Percentiles rank a stretch among this genome's conserved stretches.
Evolutionary conservation across 2,329 filamentous ascomycete species (phyloP).

Genomic region (Ascochyta fabae): DNA sequence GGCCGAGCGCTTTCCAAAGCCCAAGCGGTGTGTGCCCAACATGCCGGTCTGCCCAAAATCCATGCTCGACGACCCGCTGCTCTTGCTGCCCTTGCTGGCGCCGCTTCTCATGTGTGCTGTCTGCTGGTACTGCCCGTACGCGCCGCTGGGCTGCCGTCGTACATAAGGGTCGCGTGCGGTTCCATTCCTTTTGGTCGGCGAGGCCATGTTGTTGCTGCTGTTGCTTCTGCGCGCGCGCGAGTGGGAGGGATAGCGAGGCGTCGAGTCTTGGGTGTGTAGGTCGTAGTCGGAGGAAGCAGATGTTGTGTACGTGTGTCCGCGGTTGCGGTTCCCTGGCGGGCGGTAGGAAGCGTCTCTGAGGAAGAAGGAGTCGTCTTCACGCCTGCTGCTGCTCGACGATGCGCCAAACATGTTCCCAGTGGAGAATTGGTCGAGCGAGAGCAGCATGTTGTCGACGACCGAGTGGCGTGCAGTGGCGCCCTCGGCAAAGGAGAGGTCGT

Average conservation of each 20-base stretch:
- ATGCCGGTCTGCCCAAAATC: slow-evolving; percentile 68
- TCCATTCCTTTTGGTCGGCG: slow-evolving; percentile 35
- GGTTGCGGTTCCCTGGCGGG: slow-evolving; percentile 52
- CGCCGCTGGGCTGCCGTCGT: slow-evolving; percentile 31
- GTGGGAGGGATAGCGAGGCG: slow-evolving; percentile 51
- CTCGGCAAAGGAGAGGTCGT: slow-evolving; percentile 83
- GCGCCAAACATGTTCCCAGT: slow-evolving; percentile 27
- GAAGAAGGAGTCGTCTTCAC: slow-evolving; percentile 47
- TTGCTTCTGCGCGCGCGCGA: slow-evolving; percentile 73
- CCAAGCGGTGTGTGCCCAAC: slow-evolving; percentile 64
- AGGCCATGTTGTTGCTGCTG: slow-evolving; percentile 73
- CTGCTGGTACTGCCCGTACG: slow-evolving; percentile 38
- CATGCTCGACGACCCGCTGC: slow-evolving; percentile 69
- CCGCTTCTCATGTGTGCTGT: slow-evolving; percentile 49
- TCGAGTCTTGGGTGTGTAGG: slow-evolving; percentile 44
- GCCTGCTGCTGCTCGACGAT: slow-evolving; percentile 11
- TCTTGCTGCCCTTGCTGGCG: slow-evolving; percentile 71
- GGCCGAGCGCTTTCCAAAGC: slow-evolving; percentile 66
- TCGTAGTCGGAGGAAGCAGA: slow-evolving; percentile 66
- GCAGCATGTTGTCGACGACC: slow-evolving; percentile 92
- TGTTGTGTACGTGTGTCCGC: slow-evolving; percentile 66
- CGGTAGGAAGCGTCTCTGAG: slow-evolving; percentile 43
- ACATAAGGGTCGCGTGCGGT: slow-evolving; percentile 44
- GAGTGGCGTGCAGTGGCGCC: slow-evolving; percentile 76
- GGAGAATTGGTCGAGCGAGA: slow-evolving; percentile 78